Evolutionary conservation across 2,329 filamentous ascomycete species (phyloP).

Genomic region (Penicillium fuscoglaucum): DNA sequence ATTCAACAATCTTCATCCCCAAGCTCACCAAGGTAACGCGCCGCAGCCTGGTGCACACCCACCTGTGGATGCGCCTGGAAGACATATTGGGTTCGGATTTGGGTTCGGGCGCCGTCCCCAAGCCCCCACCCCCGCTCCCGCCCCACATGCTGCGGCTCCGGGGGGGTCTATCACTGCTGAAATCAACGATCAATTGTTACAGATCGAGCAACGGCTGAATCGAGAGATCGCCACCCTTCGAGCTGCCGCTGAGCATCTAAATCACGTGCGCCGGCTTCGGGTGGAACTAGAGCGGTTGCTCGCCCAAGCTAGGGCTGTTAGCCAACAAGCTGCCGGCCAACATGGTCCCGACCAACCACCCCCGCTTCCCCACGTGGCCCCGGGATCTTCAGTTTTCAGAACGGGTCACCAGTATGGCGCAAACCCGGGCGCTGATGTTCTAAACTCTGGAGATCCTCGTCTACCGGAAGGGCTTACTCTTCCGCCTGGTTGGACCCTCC

Average conservation of each 20-base stretch:
- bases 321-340: slow-evolving; percentile 36
- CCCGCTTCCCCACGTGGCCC: slow-evolving; percentile 10
- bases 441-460: slow-evolving; percentile 46
- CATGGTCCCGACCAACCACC: not conserved
- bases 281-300: slow-evolving; percentile 67
- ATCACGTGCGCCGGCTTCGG: slow-evolving; percentile 66
- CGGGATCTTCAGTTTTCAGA: slow-evolving; percentile 22
- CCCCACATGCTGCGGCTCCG: slow-evolving; percentile 11
- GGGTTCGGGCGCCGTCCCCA: slow-evolving; percentile 40
- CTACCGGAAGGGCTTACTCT: slow-evolving; percentile 54
- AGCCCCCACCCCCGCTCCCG: slow-evolving; percentile 15
- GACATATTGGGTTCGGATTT: slow-evolving; percentile 45
- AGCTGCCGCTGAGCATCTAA: slow-evolving; percentile 65
- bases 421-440: slow-evolving; percentile 30
- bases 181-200: slow-evolving; percentile 62
- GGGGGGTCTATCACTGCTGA: slow-evolving; percentile 27
- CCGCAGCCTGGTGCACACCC: slow-evolving; percentile 38
- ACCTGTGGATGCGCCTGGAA: slow-evolving; percentile 38
- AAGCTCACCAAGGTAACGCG: slow-evolving; percentile 55
- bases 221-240: slow-evolving; percentile 66
- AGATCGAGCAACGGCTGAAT: slow-evolving; percentile 68
- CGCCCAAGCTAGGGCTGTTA: slow-evolving; percentile 40
- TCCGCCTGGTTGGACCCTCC: slow-evolving; percentile 51
- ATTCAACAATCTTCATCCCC: slow-evolving; percentile 66
- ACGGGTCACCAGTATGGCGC: slow-evolving; percentile 34